Evolutionary conservation across 352 stramenopile genomes (phyloP).

Genomic region (Phytopythium cucurbitacearum): DNA sequence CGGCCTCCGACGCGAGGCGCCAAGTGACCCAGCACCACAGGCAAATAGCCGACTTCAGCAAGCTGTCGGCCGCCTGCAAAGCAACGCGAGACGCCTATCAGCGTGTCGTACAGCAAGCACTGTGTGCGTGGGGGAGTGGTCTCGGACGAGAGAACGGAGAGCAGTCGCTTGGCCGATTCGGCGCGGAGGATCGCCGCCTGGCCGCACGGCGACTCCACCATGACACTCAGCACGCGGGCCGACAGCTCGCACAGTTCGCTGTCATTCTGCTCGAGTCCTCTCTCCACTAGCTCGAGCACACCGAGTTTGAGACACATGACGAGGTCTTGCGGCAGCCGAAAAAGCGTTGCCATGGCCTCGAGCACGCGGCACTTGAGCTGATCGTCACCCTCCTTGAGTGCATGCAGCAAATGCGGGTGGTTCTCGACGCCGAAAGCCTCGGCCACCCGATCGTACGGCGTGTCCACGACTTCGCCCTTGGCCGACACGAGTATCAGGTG

Average conservation of each 20-base stretch:
- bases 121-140: constrained; percentile 22
- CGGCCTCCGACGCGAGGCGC: constrained; percentile 16
- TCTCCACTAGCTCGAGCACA: constrained; percentile 50
- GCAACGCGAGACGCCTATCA: constrained; percentile 32
- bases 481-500: constrained; percentile 54
- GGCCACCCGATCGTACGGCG: constrained; percentile 53
- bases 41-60: constrained; percentile 41
- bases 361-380: constrained; percentile 48
- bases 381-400: constrained; percentile 48
- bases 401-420: constrained; percentile 61
- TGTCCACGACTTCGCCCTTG: constrained; percentile 45
- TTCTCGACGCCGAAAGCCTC: constrained; percentile 71
- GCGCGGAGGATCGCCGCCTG: constrained; percentile 33
- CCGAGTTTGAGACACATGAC: constrained; percentile 59
- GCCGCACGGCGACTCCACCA: constrained; percentile 36
- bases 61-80: constrained; percentile 51
- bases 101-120: constrained; percentile 45
- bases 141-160: constrained; percentile 33
- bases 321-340: constrained; percentile 56
- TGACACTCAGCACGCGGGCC: constrained; percentile 47
- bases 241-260: constrained; percentile 50
- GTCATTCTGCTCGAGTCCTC: constrained; percentile 18
- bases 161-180: constrained; percentile 31
- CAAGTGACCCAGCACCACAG: constrained; percentile 47
- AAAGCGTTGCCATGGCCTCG: constrained; percentile 36